Percentiles rank a stretch among this genome's conserved stretches.
phyloP scores from a whole-genome alignment of 768 basidiomycete genomes.

The Tylopilus plumbeoviolaceoides region DNA sequence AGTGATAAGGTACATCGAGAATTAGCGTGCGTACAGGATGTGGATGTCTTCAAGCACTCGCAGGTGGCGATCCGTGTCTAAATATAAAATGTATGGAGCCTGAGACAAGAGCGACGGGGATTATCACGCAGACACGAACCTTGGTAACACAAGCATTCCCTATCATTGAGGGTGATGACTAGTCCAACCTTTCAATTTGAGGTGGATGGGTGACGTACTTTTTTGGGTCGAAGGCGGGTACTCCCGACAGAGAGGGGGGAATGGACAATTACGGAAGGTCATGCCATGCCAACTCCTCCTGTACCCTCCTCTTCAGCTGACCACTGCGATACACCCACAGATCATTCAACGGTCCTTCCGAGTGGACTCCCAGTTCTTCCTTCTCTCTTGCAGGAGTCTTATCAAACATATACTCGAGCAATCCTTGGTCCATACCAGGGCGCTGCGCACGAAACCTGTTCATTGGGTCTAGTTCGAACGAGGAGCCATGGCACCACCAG shows the following conservation, averaged over 20 bases:
- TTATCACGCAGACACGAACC: background rate
- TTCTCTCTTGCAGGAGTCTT: background rate
- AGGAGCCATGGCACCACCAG: slow-evolving; percentile 26
- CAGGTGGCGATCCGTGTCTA: too few relatives aligned
- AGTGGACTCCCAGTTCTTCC: background rate
- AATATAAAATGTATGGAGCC: too few relatives aligned
- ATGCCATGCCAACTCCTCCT: slow-evolving; percentile 1
- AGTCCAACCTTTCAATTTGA: too few relatives aligned
- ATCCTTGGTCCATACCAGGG: background rate
- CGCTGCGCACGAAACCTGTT: slow-evolving; percentile 14
- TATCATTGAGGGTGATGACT: too few relatives aligned
- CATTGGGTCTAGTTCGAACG: slow-evolving; percentile 6
- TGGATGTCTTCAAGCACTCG: too few relatives aligned
- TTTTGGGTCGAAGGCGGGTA: background rate
- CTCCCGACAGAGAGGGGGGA: slow-evolving; percentile 13
- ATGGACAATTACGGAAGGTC: slow-evolving; percentile 13
- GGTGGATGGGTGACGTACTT: too few relatives aligned
- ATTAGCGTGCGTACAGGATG: too few relatives aligned
- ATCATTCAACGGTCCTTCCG: background rate
- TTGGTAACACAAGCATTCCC: too few relatives aligned
- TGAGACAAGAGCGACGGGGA: too few relatives aligned
- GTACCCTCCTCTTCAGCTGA: background rate
- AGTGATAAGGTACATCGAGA: too few relatives aligned
- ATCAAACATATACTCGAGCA: background rate
- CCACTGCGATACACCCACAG: slow-evolving; percentile 1